These are phyloP conservation scores for Olyra latifolia DNA, from an alignment of 176 grass and related monocot species.

Conservation along the genomic window DNA sequence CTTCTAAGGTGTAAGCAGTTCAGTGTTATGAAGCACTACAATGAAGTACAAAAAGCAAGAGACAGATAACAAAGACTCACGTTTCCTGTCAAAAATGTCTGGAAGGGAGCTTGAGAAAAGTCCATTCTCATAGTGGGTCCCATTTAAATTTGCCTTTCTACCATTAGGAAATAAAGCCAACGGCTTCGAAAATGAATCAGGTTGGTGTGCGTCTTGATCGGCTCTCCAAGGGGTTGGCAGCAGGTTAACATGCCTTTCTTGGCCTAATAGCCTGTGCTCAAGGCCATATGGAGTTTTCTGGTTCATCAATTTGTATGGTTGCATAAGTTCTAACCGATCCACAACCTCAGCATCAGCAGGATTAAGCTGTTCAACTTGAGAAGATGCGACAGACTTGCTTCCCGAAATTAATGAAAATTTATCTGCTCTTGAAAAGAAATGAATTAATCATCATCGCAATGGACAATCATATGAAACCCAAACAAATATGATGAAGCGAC, in stretches of 20 bases:
- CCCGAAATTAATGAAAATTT: slow-evolving; percentile 40
- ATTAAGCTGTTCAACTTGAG: slow-evolving; percentile 45
- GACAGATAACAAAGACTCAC: slow-evolving; percentile 42
- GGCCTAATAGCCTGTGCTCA: slow-evolving; percentile 47
- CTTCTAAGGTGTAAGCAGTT: neutral
- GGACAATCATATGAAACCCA: neutral
- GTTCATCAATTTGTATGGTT: slow-evolving; percentile 43
- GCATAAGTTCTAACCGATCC: slow-evolving; percentile 40
- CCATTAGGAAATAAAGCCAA: slow-evolving; percentile 47
- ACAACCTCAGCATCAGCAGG: slow-evolving; percentile 32
- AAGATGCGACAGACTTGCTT: slow-evolving; percentile 50
- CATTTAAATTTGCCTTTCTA: slow-evolving; percentile 45
- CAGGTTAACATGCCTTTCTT: slow-evolving; percentile 39
- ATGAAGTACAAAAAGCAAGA: slow-evolving; percentile 9
- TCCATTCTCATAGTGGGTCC: slow-evolving; percentile 52
- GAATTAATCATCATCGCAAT: slow-evolving; percentile 3
- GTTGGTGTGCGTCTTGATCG: slow-evolving; percentile 45
- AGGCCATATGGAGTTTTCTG: slow-evolving; percentile 55
- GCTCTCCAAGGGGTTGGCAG: slow-evolving; percentile 38
- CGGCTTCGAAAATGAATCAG: slow-evolving; percentile 34
- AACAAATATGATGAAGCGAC: slow-evolving; percentile 20
- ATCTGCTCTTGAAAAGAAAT: slow-evolving; percentile 34
- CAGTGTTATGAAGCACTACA: slow-evolving; percentile 9
- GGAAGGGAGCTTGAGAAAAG: slow-evolving; percentile 83
- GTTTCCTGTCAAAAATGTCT: slow-evolving; percentile 78